phyloP scores from a whole-genome alignment of 1,139 yeast species.

The Pichia kudriavzevii region DNA sequence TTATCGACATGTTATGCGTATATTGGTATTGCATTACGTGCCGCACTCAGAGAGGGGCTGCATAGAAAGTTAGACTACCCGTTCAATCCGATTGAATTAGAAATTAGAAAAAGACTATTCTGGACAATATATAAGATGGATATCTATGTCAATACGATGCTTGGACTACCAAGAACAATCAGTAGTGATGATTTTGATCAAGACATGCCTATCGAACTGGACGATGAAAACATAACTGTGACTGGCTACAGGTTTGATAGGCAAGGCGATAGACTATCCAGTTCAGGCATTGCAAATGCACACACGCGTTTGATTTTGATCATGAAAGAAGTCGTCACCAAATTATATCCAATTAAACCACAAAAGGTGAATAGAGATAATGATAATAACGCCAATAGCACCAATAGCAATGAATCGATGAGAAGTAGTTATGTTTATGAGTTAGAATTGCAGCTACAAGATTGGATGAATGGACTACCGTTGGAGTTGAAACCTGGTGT shows the following conservation, averaged over 20 bases:
- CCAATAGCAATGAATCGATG: constrained; percentile 16
- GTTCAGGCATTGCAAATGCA: constrained; percentile 77
- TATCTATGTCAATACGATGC: constrained; percentile 78
- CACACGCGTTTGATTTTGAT: constrained; percentile 68
- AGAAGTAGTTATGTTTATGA: constrained; percentile 62
- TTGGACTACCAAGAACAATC: constrained; percentile 77
- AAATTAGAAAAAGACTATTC: constrained; percentile 76
- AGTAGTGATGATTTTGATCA: constrained; percentile 84
- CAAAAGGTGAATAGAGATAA: constrained; percentile 18
- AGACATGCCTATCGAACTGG: constrained; percentile 74
- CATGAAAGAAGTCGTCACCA: constrained; percentile 47
- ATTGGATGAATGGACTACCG: constrained; percentile 73
- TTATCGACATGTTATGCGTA: constrained; percentile 86
- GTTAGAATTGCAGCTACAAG: constrained; percentile 63
- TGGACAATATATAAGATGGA: constrained; percentile 92
- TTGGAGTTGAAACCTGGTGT: constrained; percentile 67
- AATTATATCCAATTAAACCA: constrained; percentile 48
- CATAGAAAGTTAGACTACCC: constrained; percentile 66
- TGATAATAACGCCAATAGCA: background rate
- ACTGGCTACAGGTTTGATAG: constrained; percentile 38
- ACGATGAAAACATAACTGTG: constrained; percentile 80
- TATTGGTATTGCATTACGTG: constrained; percentile 85
- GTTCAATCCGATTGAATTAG: constrained; percentile 76
- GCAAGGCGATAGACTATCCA: constrained; percentile 46
- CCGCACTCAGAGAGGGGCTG: constrained; percentile 80